Conservation (phyloP, 306 rosid genomes). For the Myrica gale region DNA sequence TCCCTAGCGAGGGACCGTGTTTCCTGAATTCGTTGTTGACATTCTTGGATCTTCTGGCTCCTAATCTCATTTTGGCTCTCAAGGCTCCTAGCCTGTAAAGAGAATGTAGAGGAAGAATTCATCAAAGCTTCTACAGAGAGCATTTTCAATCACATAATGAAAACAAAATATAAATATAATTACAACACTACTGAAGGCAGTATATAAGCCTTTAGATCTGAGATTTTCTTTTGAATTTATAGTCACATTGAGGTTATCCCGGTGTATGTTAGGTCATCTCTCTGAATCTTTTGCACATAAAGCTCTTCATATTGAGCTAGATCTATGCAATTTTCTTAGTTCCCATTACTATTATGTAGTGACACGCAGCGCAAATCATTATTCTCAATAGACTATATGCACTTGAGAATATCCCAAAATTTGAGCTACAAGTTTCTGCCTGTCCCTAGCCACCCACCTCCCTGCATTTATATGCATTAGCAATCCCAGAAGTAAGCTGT, state of each 20-base stretch:
- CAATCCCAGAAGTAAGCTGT: background rate
- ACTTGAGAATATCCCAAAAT: no score
- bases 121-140: background rate
- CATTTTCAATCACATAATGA: background rate
- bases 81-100: slow-evolving; percentile 54
- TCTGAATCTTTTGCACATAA: no score
- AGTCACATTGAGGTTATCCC: no score
- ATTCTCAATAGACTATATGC: no score
- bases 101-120: slow-evolving; percentile 9
- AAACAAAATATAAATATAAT: background rate
- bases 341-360: no score
- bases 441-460: background rate
- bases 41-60: slow-evolving; percentile 50
- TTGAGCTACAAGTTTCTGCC: background rate
- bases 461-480: background rate
- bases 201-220: no score
- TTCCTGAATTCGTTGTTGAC: slow-evolving; percentile 54
- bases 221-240: no score
- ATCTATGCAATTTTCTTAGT: no score
- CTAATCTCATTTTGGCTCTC: slow-evolving; percentile 56
- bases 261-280: no score
- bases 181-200: background rate
- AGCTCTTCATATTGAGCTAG: no score
- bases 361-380: no score
- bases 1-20: slow-evolving; percentile 64